Evolutionary conservation across 2,329 filamentous ascomycete species (phyloP).

Genomic region (Fusarium marasasianum): DNA sequence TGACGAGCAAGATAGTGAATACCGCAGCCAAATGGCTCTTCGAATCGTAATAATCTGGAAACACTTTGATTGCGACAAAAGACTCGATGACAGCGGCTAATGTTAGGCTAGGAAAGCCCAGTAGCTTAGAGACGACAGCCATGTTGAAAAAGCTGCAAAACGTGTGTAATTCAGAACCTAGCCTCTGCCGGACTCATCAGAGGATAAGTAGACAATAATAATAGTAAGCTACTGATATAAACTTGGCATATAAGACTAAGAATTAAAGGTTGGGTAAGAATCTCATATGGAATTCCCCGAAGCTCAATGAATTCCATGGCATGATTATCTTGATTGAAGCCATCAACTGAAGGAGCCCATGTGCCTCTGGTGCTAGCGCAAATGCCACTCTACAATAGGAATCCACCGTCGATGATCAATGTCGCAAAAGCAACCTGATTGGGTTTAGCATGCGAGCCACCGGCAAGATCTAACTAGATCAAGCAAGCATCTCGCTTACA

Average conservation of each 20-base stretch:
- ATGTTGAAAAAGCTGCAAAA: conserved; percentile 5
- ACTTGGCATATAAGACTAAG: background rate
- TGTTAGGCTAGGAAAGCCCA: conserved; percentile 26
- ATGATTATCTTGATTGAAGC: background rate
- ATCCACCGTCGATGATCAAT: conserved; percentile 5
- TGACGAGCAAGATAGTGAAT: conserved; percentile 8
- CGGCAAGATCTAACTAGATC: background rate
- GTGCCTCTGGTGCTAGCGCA: background rate
- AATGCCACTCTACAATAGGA: background rate
- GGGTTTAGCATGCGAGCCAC: conserved; percentile 40
- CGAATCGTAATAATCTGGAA: conserved; percentile 30
- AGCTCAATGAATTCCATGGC: background rate
- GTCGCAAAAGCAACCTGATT: conserved; percentile 31
- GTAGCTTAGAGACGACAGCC: conserved; percentile 19
- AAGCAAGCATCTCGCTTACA: background rate
- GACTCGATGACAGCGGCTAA: conserved; percentile 39
- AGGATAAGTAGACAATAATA: background rate
- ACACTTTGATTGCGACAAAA: conserved; percentile 40
- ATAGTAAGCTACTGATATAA: background rate
- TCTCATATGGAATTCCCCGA: background rate
- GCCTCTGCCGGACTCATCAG: background rate
- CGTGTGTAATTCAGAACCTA: background rate
- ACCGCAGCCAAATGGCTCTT: conserved; percentile 28
- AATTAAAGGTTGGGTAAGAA: background rate
- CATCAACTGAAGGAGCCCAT: background rate